These are phyloP conservation scores for Podaxis sp. DNA, from an alignment of 768 basidiomycete species.

Conservation along the genomic window DNA sequence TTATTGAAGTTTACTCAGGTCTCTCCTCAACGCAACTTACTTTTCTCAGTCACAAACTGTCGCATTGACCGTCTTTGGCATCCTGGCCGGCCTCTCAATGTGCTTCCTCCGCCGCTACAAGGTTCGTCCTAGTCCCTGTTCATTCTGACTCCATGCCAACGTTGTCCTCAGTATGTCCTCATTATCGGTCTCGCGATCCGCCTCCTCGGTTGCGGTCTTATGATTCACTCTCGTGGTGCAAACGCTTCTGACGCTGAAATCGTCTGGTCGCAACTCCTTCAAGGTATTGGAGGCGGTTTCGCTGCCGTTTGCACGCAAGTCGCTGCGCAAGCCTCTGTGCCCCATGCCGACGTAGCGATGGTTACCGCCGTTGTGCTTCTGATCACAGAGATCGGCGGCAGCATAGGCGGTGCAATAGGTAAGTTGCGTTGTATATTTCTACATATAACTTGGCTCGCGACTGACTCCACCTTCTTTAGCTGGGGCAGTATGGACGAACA, in stretches of 20 bases:
- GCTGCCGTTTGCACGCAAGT: constrained; percentile 57
- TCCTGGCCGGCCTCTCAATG: constrained; percentile 58
- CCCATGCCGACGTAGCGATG: constrained; percentile 64
- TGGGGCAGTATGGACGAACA: constrained; percentile 62
- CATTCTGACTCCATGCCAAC: not conserved
- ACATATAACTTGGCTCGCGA: not conserved
- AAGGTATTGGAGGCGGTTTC: constrained; percentile 74
- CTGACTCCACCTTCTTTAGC: constrained; percentile 31
- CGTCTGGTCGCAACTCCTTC: constrained; percentile 66
- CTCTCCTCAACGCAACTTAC: constrained; percentile 55
- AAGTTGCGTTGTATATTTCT: constrained; percentile 16
- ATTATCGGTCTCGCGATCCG: constrained; percentile 58
- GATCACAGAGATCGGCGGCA: constrained; percentile 66
- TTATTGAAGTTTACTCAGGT: constrained; percentile 35
- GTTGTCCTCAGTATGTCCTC: constrained; percentile 37
- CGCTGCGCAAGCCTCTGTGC: constrained; percentile 63
- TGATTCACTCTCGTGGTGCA: constrained; percentile 70
- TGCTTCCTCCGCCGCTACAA: constrained; percentile 53
- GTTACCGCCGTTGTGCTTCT: constrained; percentile 68
- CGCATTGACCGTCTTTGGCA: constrained; percentile 61
- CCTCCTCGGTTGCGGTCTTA: constrained; percentile 60
- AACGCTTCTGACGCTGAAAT: constrained; percentile 52
- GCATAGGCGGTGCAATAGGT: constrained; percentile 64
- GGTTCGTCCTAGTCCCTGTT: constrained; percentile 18
- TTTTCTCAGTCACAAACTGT: constrained; percentile 62